Evolutionary conservation across 768 basidiomycete species (phyloP).

Genomic region (Ramaria sp.): DNA sequence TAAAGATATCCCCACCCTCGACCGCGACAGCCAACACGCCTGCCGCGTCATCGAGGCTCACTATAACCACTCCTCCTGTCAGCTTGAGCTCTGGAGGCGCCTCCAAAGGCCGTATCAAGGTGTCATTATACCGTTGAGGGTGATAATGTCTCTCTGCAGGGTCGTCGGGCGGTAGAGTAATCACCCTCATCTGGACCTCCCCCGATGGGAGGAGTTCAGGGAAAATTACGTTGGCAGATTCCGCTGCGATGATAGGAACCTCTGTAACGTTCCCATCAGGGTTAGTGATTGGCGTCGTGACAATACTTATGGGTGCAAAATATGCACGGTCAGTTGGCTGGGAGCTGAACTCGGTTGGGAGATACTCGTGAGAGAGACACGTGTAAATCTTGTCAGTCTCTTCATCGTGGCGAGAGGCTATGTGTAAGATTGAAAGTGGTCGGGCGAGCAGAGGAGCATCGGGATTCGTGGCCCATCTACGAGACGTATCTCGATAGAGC

Average conservation of each 20-base stretch:
- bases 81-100: conserved; percentile 3
- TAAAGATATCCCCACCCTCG: conserved; percentile 8
- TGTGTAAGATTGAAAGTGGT: conserved; percentile 7
- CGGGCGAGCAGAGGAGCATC: background rate
- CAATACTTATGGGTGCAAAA: conserved; percentile 4
- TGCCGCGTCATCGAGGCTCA: conserved; percentile 4
- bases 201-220: background rate
- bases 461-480: conserved; percentile 5
- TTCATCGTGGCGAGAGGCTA: background rate
- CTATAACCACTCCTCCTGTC: background rate
- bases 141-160: background rate
- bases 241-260: conserved; percentile 4
- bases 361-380: conserved; percentile 9
- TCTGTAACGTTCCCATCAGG: background rate
- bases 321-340: conserved; percentile 2
- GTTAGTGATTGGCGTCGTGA: background rate
- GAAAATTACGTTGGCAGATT: conserved; percentile 8
- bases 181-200: background rate
- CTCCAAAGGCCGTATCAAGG: conserved; percentile 2
- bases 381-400: background rate
- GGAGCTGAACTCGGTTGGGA: conserved; percentile 6
- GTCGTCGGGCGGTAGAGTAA: conserved; percentile 7
- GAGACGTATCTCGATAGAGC: conserved; percentile 8
- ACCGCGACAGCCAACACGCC: conserved; percentile 6
- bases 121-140: conserved; percentile 7